phyloP scores from a whole-genome alignment of 768 basidiomycete genomes.

The Hericium erinaceus region DNA sequence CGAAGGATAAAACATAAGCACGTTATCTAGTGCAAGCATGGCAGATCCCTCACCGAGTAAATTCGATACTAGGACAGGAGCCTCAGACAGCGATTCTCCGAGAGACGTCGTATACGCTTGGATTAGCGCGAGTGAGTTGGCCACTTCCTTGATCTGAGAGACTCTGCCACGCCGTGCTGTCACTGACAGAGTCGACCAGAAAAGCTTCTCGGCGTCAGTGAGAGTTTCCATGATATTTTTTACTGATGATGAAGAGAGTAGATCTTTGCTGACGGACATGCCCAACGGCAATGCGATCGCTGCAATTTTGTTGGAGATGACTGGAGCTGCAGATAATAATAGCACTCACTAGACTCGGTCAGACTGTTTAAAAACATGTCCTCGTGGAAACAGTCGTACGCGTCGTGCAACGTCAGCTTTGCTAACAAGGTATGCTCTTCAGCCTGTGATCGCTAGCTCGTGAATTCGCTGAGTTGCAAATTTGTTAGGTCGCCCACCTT shows the following conservation, averaged over 20 bases:
- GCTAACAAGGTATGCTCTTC: constrained; percentile 71
- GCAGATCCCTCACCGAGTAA: constrained; percentile 42
- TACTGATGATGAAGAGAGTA: constrained; percentile 35
- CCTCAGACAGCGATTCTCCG: constrained; percentile 43
- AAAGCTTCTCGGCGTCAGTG: constrained; percentile 57
- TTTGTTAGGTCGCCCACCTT: not conserved
- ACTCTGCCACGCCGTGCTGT: constrained; percentile 53
- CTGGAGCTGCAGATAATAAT: not conserved
- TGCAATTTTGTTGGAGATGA: constrained; percentile 20
- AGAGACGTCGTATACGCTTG: constrained; percentile 74
- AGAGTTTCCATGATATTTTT: constrained; percentile 58
- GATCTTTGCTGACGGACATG: constrained; percentile 39
- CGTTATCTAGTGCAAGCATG: not conserved
- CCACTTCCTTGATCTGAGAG: constrained; percentile 64
- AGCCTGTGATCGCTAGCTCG: constrained; percentile 33
- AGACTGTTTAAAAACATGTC: constrained; percentile 90
- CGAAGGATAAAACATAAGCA: not conserved
- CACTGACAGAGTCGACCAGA: constrained; percentile 53
- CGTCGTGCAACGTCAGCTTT: constrained; percentile 67
- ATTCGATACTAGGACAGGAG: constrained; percentile 47
- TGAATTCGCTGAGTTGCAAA: not conserved
- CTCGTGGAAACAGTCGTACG: constrained; percentile 66
- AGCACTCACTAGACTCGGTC: constrained; percentile 74
- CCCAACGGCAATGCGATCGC: constrained; percentile 82
- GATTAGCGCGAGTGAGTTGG: constrained; percentile 61